Evolutionary conservation across 306 rosid genomes (phyloP), one percentile per base, ranked within the genome.

Genomic region (Fragaria nilgerrensis): DNA sequence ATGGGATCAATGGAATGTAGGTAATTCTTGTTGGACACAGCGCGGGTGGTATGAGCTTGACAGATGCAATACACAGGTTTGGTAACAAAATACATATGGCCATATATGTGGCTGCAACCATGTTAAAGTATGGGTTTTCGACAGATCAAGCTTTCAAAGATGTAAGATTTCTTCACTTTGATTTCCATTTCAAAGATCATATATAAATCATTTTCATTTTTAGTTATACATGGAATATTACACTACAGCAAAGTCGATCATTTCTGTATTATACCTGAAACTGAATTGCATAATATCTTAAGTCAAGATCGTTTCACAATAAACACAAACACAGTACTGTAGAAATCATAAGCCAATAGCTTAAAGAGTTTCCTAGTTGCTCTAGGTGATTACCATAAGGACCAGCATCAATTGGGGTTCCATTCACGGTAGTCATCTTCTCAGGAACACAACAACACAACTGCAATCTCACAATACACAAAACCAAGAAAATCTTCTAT

Each of bases 11-110:
- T 62, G 10, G 56, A 19, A 5, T 43, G 34, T 20, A 83, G 81
- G 83, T 83, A 19, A 48, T 83, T 32, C 52, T n/a, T 47, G 83
- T 83, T 71, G 83, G 86, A 23, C 86, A 83, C 45, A 79, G 86
- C 29, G 74, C 77, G 16, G 86, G 80, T 50, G 86, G 83, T 10
- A 5, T 79, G 43, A 83, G 86, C 70, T 62, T 79, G 72, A 83
- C 86, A 25, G 75, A 79, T 47, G 64, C 78, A 20, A 79, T 75
- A 2, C 52, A 70, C 17, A 79, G 43, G 32, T 79, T 79, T 41
- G 48, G 75, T 41, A 9, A 70, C 39, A 83, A 70, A 73, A 72
- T 84, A 19, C 55, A 66, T 13, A 3, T 78, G 50, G 67, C 83
- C 25, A 55, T 83, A 12, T 79, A 79, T 74, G 79, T 84, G 17